Base-by-base conservation (phyloP, 2,329 filamentous ascomycete species). In the Pseudogymnoascus sp. region DNA sequence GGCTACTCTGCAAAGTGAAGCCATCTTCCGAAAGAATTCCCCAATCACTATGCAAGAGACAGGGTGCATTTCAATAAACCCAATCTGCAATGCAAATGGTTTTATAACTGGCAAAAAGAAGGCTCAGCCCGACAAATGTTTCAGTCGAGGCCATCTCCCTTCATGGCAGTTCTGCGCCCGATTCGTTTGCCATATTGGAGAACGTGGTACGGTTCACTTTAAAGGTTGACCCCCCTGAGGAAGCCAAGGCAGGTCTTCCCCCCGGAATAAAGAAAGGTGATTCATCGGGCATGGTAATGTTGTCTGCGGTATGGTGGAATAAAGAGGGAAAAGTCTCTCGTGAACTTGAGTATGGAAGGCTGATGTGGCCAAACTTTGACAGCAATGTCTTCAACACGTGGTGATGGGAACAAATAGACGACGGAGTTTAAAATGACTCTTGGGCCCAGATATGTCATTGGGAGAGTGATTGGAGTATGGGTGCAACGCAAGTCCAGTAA, bases 131-230 rank as follows among this genome's bases (percentile, higher is more conserved):
- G 22, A 47, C 41, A 14, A 16, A 47, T 16, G 7, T 47, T 47
- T 25, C 20, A 47, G 41, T 47, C 14, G 12, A 47, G 22, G 22
- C 41, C 22, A 47, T 62, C 25, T 47, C 60, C 9, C 57, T 62
- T 28, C 25, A 60, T 25, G 57, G 60, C 6, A 62, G 60, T 60
- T 62, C 57, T 28, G 57, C 18, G 18, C 60, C 60, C 6, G 60
- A 25, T 57, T 30, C 28, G 34, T 62, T 62, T 38, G 57, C 60
- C 7, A 50, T 60, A 37, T 20, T 62, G 57, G 60, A 62, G 57
- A 38, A 62, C 14, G 60, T 60, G 22, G 28, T 62, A n/a, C 37
- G 60, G 28, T 62, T 62, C 57, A 62, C 30, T 32, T 34, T 62
- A 9, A 47, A 32, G 60, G 20, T 34, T 25, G 60, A 62, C 16